These are phyloP conservation scores for Xerocomus spinulosus DNA, from an alignment of 768 basidiomycete genomes.

Conservation along the genomic window DNA sequence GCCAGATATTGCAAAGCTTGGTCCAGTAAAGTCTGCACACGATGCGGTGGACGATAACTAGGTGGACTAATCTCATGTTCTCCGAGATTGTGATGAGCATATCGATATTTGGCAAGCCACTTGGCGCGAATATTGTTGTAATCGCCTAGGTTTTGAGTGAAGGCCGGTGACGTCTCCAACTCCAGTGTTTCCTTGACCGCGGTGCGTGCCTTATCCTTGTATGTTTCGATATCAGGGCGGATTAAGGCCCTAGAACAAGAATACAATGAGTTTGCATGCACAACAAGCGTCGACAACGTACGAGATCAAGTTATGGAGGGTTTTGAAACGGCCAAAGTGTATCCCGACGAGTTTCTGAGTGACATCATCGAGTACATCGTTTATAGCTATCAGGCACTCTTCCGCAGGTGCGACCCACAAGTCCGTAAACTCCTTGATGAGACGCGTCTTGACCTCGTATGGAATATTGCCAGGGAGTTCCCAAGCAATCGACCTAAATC, in stretches of 20 bases:
- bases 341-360: constrained; percentile 26
- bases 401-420: constrained; percentile 36
- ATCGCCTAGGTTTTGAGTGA: constrained; percentile 34
- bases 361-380: constrained; percentile 28
- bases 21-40: not conserved
- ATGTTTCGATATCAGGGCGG: constrained; percentile 25
- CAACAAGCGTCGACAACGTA: constrained; percentile 16
- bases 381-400: constrained; percentile 33
- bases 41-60: not conserved
- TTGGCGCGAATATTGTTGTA: constrained; percentile 12
- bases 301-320: constrained; percentile 34
- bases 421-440: constrained; percentile 33
- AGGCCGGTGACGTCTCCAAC: constrained; percentile 38
- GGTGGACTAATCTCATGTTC: constrained; percentile 1
- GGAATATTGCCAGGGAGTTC: constrained; percentile 41
- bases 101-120: constrained; percentile 27
- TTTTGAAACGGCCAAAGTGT: constrained; percentile 40
- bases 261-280: not conserved
- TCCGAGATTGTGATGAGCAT: constrained; percentile 1
- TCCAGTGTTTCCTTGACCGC: constrained; percentile 32
- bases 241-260: constrained; percentile 24
- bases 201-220: constrained; percentile 18
- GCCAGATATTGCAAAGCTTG: constrained; percentile 28
- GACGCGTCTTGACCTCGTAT: constrained; percentile 35
- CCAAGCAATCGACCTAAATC: constrained; percentile 37